phyloP scores from a whole-genome alignment of 139 green algal genomes.

The Diplosphaera chodatii region DNA sequence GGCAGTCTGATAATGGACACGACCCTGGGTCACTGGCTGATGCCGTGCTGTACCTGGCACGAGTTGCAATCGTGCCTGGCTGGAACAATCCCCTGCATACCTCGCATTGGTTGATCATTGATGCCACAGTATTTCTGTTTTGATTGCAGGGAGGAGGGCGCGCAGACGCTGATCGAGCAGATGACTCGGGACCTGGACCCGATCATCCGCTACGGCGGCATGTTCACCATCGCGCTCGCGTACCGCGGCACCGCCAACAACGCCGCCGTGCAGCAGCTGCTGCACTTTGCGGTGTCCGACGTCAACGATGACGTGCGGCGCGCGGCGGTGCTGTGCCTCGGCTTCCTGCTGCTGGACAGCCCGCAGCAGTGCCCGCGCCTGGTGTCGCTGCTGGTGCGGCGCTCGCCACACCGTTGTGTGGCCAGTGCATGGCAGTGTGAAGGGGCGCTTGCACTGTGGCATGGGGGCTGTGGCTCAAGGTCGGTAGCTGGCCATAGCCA shows the following conservation, averaged over 20 bases:
- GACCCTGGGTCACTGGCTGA: too few relatives aligned
- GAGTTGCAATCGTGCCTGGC: too few relatives aligned
- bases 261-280: constrained; percentile 86
- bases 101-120: too few relatives aligned
- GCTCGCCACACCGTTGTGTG: too few relatives aligned
- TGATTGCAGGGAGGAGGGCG: constrained; percentile 89
- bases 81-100: too few relatives aligned
- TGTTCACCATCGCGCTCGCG: constrained; percentile 88
- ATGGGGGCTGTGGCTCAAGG: too few relatives aligned
- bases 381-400: constrained; percentile 71
- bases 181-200: constrained; percentile 46
- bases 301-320: constrained; percentile 94
- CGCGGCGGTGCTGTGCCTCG: constrained; percentile 81
- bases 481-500: too few relatives aligned
- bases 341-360: constrained; percentile 78
- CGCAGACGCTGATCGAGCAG: constrained; percentile 88
- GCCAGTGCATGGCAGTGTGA: too few relatives aligned
- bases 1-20: too few relatives aligned
- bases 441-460: too few relatives aligned
- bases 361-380: constrained; percentile 89
- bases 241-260: constrained; percentile 96
- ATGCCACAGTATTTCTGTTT: too few relatives aligned
- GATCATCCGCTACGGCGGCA: constrained; percentile 81
- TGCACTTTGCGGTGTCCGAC: constrained; percentile 94
- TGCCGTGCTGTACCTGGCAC: too few relatives aligned